Evolutionary conservation across 164 flowering plant species (phyloP).

Genomic region (Piper longum): DNA sequence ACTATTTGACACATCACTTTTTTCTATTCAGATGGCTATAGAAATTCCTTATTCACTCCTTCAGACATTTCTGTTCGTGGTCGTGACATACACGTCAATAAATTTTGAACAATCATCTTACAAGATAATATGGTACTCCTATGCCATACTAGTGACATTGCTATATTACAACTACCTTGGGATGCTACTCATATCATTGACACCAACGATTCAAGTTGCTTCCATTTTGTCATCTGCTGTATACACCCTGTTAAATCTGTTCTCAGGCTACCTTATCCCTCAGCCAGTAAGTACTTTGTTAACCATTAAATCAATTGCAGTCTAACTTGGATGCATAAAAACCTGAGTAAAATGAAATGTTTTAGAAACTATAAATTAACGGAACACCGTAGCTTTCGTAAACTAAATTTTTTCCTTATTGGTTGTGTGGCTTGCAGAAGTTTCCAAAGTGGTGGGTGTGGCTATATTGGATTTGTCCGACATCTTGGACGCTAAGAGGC

Average conservation of each 20-base stretch:
- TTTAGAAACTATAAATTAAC: too few relatives aligned
- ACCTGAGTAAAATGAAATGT: too few relatives aligned
- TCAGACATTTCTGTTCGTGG: slow-evolving; percentile 19
- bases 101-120: slow-evolving; percentile 21
- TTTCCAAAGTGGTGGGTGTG: slow-evolving; percentile 56
- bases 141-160: slow-evolving; percentile 20
- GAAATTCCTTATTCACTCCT: slow-evolving; percentile 26
- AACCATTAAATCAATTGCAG: too few relatives aligned
- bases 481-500: slow-evolving; percentile 36
- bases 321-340: too few relatives aligned
- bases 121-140: slow-evolving; percentile 30
- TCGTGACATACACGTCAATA: slow-evolving; percentile 28
- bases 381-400: too few relatives aligned
- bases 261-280: slow-evolving; percentile 40
- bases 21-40: slow-evolving; percentile 18
- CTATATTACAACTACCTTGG: slow-evolving; percentile 28
- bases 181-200: slow-evolving; percentile 24
- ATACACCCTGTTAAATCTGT: slow-evolving; percentile 31
- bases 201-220: slow-evolving; percentile 24
- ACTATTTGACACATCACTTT: neutral
- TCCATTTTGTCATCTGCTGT: slow-evolving; percentile 17
- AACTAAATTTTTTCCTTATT: too few relatives aligned
- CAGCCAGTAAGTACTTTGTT: slow-evolving; percentile 21
- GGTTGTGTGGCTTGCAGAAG: slow-evolving; percentile 17
- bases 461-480: slow-evolving; percentile 30